Percentiles rank a stretch among this genome's conserved stretches.
Conservation (phyloP, 352 stramenopile genomes). For the Globisporangium middletonii region DNA sequence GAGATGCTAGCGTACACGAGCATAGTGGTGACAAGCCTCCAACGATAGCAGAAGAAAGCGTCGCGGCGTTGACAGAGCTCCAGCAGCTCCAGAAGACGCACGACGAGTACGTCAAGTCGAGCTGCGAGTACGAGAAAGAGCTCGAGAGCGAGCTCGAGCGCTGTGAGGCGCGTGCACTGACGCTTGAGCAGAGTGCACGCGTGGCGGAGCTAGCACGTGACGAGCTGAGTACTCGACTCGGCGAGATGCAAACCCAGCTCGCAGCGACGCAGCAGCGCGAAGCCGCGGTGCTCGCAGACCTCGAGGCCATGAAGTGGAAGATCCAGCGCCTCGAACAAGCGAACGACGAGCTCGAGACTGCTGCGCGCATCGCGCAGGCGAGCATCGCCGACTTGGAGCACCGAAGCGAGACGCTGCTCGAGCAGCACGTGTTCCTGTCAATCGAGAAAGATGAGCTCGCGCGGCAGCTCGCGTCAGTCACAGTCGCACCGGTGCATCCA, state of each 20-base stretch:
- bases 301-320: slow-evolving; percentile 53
- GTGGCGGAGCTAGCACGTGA: slow-evolving; percentile 27
- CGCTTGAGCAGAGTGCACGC: slow-evolving; percentile 21
- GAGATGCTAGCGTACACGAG: too few species aligned
- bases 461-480: slow-evolving; percentile 23
- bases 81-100: slow-evolving; percentile 48
- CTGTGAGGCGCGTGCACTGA: slow-evolving; percentile 35
- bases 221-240: slow-evolving; percentile 13
- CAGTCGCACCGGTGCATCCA: slow-evolving; percentile 32
- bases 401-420: slow-evolving; percentile 39
- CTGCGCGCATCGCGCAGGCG: slow-evolving; percentile 48
- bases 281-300: slow-evolving; percentile 25
- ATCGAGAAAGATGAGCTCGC: slow-evolving; percentile 57
- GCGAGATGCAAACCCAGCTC: slow-evolving; percentile 22
- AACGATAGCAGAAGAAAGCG: too few species aligned
- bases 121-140: slow-evolving; percentile 70
- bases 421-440: slow-evolving; percentile 65
- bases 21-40: too few species aligned
- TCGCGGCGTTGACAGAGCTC: slow-evolving; percentile 19
- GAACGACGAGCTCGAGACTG: slow-evolving; percentile 68
- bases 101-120: slow-evolving; percentile 72
- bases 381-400: slow-evolving; percentile 60
- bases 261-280: slow-evolving; percentile 20
- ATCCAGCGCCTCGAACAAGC: slow-evolving; percentile 63
- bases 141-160: slow-evolving; percentile 55